Evolutionary conservation across 257 asterid genomes (phyloP).

Genomic region (Solanum medicagineum): DNA sequence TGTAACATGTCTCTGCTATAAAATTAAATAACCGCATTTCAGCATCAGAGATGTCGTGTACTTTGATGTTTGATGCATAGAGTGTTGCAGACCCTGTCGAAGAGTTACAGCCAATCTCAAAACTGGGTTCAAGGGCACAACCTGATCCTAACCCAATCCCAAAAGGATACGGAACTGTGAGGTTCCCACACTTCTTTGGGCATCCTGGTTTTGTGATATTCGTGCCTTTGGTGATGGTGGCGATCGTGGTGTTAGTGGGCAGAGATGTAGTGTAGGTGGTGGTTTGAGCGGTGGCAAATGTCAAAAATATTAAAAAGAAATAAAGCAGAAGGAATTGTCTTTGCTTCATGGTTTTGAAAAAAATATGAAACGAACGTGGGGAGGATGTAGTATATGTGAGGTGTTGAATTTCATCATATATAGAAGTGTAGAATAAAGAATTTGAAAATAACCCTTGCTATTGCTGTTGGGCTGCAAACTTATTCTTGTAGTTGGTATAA

Average conservation of each 20-base stretch:
- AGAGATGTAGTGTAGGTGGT: conserved; percentile 13
- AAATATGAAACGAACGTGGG: not conserved
- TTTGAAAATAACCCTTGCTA: not conserved
- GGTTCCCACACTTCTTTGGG: conserved; percentile 19
- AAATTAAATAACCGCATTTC: conserved; percentile 33
- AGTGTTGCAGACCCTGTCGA: conserved; percentile 31
- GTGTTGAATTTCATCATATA: not conserved
- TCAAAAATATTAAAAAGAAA: not conserved
- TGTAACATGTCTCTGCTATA: conserved; percentile 29
- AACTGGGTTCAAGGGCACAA: conserved; percentile 11
- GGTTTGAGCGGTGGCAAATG: conserved; percentile 12
- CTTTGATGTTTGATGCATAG: not conserved
- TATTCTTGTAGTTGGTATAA: not conserved
- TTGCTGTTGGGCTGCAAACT: not conserved
- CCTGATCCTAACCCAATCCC: conserved; percentile 23
- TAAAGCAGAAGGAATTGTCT: not conserved
- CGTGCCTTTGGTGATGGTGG: conserved; percentile 9
- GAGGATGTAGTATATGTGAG: not conserved
- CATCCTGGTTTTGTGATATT: conserved; percentile 25
- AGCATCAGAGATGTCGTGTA: conserved; percentile 37
- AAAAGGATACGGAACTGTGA: conserved; percentile 33
- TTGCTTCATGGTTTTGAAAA: not conserved
- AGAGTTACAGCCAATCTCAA: conserved; percentile 38
- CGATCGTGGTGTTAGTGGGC: not conserved
- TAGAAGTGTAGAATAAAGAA: not conserved